Conservation (phyloP, 495 filamentous ascomycete genomes). For the Zalerion maritima region DNA sequence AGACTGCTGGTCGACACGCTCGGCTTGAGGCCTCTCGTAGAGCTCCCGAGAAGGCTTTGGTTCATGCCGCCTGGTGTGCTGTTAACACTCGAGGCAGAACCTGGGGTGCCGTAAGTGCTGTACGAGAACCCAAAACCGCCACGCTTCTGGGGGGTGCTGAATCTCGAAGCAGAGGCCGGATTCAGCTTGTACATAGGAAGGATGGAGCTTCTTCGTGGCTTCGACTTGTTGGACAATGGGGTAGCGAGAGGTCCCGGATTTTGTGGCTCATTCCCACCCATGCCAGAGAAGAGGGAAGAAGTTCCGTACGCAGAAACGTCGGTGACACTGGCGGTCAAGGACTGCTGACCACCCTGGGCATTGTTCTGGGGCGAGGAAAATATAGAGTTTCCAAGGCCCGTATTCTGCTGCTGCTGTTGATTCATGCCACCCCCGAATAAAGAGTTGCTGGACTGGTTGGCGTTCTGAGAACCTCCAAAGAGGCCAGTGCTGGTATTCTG, state of each 20-base stretch:
- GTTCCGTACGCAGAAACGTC: conserved; percentile 72
- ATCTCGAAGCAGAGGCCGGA: conserved; percentile 58
- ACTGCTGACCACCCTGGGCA: conserved; percentile 31
- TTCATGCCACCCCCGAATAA: conserved; percentile 25
- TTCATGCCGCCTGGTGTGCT: conserved; percentile 54
- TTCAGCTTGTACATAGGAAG: conserved; percentile 83
- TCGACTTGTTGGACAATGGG: conserved; percentile 54
- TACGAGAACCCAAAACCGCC: conserved; percentile 78
- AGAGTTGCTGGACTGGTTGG: conserved; percentile 21
- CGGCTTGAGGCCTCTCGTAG: conserved; percentile 39
- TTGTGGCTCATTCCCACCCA: conserved; percentile 45
- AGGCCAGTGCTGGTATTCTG: conserved; percentile 36
- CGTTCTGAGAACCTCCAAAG: conserved; percentile 45
- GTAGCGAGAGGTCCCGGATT: conserved; percentile 76
- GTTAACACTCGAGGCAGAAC: conserved; percentile 48
- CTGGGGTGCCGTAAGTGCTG: conserved; percentile 72
- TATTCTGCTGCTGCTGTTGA: conserved; percentile 32
- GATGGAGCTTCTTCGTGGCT: conserved; percentile 58
- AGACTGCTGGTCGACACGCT: conserved; percentile 50
- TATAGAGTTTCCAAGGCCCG: conserved; percentile 19
- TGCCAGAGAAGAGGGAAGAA: conserved; percentile 57
- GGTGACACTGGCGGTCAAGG: conserved; percentile 62
- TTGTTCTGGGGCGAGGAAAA: too few species aligned
- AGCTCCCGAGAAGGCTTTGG: conserved; percentile 51
- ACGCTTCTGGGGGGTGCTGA: conserved; percentile 66